Base-by-base conservation (phyloP, 306 rosid species). In the Geum urbanum region DNA sequence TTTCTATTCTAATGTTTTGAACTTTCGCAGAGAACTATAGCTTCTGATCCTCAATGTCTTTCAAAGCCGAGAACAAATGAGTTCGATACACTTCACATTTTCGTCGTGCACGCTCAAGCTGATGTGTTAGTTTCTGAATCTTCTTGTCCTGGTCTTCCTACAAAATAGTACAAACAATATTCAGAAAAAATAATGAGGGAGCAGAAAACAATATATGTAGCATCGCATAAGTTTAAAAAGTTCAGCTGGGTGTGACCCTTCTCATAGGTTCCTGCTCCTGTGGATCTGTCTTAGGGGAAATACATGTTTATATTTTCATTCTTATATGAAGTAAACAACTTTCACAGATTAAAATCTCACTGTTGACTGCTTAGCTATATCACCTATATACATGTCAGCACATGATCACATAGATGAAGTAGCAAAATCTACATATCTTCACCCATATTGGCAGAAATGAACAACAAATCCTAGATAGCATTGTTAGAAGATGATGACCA, bases 1-100 rank as follows among this genome's bases (percentile, higher is more conserved):
- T 80, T 72, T 62, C 79, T 61, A 78, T 18, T 83, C 70, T 83
- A 32, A 80, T 76, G 77, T 83, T 80, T 63, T 78, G 79, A 60
- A 86, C 84, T 78, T 80, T 74, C 54, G 83, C 84, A 62, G 85
- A 83, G 8, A 80, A 67, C 11, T 78, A 78, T 49, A 83, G 80
- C 61, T 86, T 86, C 61, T 80, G 82, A 68, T 76, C 86, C 71
- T 86, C 85, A 24, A 85, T 73, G 35, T 77, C 85, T 83, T 83
- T 78, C 76, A 83, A 71, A 78, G 83, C 72, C n/a, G 77, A 73
- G 41, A 86, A 56, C 77, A 86, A 78, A 67, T 71, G 81, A n/a
- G 85, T 74, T 64, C 82, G 76, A 47, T 86, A 86, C 59, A 71
- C 84, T 66, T 78, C 80, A 78, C 87, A 83, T 76, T 76, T 86